Base-by-base conservation (phyloP, 2,329 filamentous ascomycete species). In the Keithomyces neogunnii region DNA sequence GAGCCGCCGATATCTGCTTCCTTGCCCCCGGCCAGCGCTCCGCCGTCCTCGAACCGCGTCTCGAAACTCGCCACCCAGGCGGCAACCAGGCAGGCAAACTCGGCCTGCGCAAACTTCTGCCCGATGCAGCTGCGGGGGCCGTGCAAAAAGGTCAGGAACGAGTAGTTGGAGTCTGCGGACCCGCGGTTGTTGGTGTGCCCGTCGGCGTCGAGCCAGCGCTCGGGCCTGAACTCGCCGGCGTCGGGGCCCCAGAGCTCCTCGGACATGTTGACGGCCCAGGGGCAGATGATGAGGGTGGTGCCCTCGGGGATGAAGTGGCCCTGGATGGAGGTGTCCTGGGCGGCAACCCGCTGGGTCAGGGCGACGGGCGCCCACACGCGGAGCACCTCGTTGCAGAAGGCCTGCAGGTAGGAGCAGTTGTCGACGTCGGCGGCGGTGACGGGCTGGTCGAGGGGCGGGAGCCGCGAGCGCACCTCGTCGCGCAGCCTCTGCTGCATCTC, bases 111-210 rank as follows among this genome's bases (percentile, higher is more conserved):
- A 63, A 91, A 91, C 0, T 74, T 73, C 62, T 84, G 80, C 0
- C 89, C 89, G 56, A 95, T 95, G 62, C 89, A 95, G 59, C 84
- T 86, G 48, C 89, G 72, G 0, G 89, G 88, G 0, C 90, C 90
- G 62, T 95, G 88, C 48, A 95, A 65, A 66, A 95, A 95, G 0
- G 88, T 91, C 65, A 91, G 63, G 55, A 86, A 84, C 2, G 80
- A 75, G 62, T 85, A 90, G 62, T 89, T 89, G 51, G 44, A 46
- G n/a, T 46, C 44, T 19, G 44, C 44, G 3, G 44, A 46, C 13
- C 44, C 44, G 31, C 76, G 29, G 2, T 46, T 46, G 31, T 46
- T 46, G 2, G 44, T 46, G 8, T 29, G 44, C 4, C 44, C 44
- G 13, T 46, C 30, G 31, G 31, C 44, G 31, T 46, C 44, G 9